phyloP scores from a whole-genome alignment of 2,329 filamentous ascomycete genomes.

The Botrytis fragariae region DNA sequence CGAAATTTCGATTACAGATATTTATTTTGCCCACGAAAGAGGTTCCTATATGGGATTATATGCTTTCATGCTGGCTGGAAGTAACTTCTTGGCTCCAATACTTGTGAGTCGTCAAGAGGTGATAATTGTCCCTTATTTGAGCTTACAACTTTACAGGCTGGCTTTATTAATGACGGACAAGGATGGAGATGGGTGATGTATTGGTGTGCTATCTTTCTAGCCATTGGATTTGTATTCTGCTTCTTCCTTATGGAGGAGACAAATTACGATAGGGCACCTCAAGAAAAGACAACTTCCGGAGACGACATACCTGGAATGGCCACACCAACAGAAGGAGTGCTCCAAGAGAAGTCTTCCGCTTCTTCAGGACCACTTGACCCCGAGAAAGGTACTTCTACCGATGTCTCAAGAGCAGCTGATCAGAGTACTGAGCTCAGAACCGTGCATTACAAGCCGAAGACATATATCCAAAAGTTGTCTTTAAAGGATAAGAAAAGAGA shows the following conservation, averaged over 20 bases:
- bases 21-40: conserved; percentile 47
- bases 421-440: conserved; percentile 2
- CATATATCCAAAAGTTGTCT: conserved; percentile 33
- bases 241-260: conserved; percentile 63
- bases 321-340: conserved; percentile 22
- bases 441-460: conserved; percentile 28
- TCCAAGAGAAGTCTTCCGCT: neutral
- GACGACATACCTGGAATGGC: conserved; percentile 18
- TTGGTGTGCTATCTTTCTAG: conserved; percentile 54
- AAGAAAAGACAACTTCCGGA: conserved; percentile 20
- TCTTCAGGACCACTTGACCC: conserved; percentile 21
- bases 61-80: conserved; percentile 44
- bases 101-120: conserved; percentile 33
- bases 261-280: conserved; percentile 38
- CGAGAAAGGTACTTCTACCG: conserved; percentile 21
- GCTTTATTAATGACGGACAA: conserved; percentile 48
- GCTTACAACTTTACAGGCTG: conserved; percentile 34
- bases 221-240: conserved; percentile 48
- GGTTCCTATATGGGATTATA: conserved; percentile 46
- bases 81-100: conserved; percentile 48
- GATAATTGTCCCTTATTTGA: too few species aligned
- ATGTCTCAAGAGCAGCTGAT: neutral
- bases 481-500: conserved; percentile 31
- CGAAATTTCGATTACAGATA: conserved; percentile 39
- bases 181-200: conserved; percentile 53